Evolutionary conservation across 805 yeast genomes (phyloP), one percentile per base, ranked within the genome.

Genomic region (Wickerhamomyces rabaulensis): DNA sequence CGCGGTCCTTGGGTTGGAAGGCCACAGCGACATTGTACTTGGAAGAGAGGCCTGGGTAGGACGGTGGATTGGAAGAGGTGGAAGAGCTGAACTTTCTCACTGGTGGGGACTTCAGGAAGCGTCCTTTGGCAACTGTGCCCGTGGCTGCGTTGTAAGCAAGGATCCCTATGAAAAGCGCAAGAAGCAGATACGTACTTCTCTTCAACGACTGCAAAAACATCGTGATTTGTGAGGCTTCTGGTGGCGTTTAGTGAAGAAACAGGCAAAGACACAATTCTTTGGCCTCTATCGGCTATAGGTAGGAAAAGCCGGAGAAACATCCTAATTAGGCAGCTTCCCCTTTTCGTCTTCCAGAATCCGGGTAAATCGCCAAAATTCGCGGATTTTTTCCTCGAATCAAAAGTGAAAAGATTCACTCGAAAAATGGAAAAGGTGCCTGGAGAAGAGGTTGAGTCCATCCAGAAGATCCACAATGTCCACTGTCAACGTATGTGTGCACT

Each of bases 1-100:
- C 80, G 46, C 94, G 67, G 56, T 80, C 82, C 59, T 87, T 87
- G 4, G 94, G 87, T 58, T 81, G 85, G 60, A 73, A 87, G 1
- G 90, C 86, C 16, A 85, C 87, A 0, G 88, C 78, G 13, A 82
- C 69, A 29, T 78, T 70, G 60, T 78, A 83, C 29, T 71, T 68
- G 42, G 70, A 60, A 31, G 56, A 58, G 22, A 53, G 52, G 45
- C 51, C 55, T 45, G 53, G 47, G 52, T 49, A 41, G 26, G 46
- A 40, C 6, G 51, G 48, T 10, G 43, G 22, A n/a, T 15, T 44
- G 22, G 40, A 39, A 44, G 39, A 51, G 38, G 50, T 43, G 22
- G 62, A 50, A 2, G 55, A 47, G 43, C 45, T 39, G 43, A 47
- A 47, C 39, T 36, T 36, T 20, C 39, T 36, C 3, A 36, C 19